These are phyloP conservation scores for Monosporascus sp. DNA, from an alignment of 2,329 filamentous ascomycete species.

Conservation along the genomic window DNA sequence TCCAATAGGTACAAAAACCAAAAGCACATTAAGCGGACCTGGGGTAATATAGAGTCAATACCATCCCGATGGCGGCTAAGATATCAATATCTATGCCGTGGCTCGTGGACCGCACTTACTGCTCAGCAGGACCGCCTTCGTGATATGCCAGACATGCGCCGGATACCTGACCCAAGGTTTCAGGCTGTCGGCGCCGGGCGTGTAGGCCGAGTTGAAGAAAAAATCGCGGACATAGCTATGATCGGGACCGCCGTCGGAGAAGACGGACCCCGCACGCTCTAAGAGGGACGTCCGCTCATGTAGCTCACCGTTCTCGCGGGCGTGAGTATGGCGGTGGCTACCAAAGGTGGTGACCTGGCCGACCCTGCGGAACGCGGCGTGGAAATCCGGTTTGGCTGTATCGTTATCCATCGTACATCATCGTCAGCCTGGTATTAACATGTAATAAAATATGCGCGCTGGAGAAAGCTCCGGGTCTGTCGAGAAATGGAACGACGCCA, in stretches of 20 bases:
- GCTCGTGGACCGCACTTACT: conserved; percentile 38
- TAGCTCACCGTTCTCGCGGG: conserved; percentile 18
- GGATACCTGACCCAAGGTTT: conserved; percentile 40
- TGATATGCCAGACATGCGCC: conserved; percentile 48
- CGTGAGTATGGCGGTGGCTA: conserved; percentile 1
- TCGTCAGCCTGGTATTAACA: conserved; percentile 19
- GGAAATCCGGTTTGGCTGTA: conserved; percentile 24
- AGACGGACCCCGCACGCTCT: conserved; percentile 4
- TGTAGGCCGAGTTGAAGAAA: conserved; percentile 44
- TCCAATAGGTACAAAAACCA: conserved; percentile 69
- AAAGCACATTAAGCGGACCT: conserved; percentile 63
- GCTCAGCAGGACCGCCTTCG: conserved; percentile 53
- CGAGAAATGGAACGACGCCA: neutral
- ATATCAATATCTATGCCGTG: no score
- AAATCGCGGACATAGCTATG: conserved; percentile 32
- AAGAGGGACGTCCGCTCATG: conserved; percentile 23
- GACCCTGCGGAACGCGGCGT: conserved; percentile 18
- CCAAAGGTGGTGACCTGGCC: conserved; percentile 8
- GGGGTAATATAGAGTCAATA: conserved; percentile 8
- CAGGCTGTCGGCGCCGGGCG: conserved; percentile 46
- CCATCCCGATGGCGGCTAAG: neutral
- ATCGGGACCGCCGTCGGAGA: conserved; percentile 18
- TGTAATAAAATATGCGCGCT: conserved; percentile 3
- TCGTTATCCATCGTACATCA: conserved; percentile 20
- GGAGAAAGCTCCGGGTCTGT: conserved; percentile 2